These are phyloP conservation scores for cucumber (Cucumis sativus) DNA, from an alignment of 306 rosid genomes.

Conservation along the genomic window DNA sequence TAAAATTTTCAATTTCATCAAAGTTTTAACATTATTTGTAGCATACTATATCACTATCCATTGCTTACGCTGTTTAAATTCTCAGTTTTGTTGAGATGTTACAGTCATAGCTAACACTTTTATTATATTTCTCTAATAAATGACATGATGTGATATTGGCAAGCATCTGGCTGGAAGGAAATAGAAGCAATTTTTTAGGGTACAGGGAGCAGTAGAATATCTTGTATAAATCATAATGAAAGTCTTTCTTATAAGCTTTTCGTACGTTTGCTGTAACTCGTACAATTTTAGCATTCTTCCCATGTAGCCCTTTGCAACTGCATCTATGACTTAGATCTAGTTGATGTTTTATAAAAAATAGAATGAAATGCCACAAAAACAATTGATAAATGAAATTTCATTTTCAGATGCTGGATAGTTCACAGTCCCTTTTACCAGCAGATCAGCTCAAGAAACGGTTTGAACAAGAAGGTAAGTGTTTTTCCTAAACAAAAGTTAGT, in stretches of 20 bases:
- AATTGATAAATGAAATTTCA: background rate
- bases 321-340: background rate
- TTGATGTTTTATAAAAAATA: background rate
- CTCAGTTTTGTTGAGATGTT: background rate
- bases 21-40: background rate
- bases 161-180: background rate
- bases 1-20: background rate
- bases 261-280: background rate
- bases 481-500: background rate
- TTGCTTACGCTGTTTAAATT: background rate
- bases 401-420: constrained; percentile 63
- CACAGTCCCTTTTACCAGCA: constrained; percentile 51
- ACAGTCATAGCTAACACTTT: background rate
- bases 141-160: background rate
- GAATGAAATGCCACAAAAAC: background rate
- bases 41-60: background rate
- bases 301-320: background rate
- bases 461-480: constrained; percentile 44
- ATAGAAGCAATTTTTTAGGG: background rate
- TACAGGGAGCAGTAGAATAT: background rate
- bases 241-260: background rate
- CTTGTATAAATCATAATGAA: background rate
- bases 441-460: constrained; percentile 64
- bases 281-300: background rate
- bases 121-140: background rate